These are phyloP conservation scores for Neurospora sp. DNA, from an alignment of 495 filamentous ascomycete species.

Conservation along the genomic window DNA sequence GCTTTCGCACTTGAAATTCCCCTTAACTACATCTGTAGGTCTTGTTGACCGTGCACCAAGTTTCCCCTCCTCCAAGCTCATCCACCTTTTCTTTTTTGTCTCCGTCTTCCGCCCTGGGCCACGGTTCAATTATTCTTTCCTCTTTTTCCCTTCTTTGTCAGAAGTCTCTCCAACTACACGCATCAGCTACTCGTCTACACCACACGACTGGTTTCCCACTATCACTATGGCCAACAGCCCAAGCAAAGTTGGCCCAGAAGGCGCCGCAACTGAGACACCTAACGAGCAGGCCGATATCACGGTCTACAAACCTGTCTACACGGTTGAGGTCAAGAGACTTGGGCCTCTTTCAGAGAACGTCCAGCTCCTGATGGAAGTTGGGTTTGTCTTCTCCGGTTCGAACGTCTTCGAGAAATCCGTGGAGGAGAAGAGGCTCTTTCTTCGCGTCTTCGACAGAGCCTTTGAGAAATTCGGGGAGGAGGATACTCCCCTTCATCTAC, in stretches of 20 bases:
- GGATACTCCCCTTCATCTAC: not conserved
- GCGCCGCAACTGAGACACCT: not conserved
- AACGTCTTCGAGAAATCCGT: too few relatives aligned
- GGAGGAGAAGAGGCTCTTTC: too few relatives aligned
- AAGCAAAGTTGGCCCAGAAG: not conserved
- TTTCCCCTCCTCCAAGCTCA: not conserved
- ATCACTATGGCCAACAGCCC: not conserved
- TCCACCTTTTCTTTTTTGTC: not conserved
- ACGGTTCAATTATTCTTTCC: not conserved
- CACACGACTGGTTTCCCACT: not conserved
- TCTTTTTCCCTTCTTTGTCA: not conserved
- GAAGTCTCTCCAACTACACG: not conserved
- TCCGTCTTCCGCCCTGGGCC: not conserved
- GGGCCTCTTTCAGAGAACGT: too few relatives aligned
- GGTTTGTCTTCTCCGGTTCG: not conserved
- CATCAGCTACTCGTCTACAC: not conserved
- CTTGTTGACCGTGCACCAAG: not conserved
- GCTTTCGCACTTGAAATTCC: not conserved
- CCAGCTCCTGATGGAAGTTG: not conserved
- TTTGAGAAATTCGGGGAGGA: not conserved
- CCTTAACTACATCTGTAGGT: not conserved
- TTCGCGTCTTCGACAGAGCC: not conserved
- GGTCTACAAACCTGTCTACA: not conserved
- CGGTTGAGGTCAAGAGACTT: too few relatives aligned
- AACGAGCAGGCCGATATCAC: not conserved